These are phyloP conservation scores for Metroxylon sagu DNA, from an alignment of 176 grass and related monocot species.

Conservation along the genomic window DNA sequence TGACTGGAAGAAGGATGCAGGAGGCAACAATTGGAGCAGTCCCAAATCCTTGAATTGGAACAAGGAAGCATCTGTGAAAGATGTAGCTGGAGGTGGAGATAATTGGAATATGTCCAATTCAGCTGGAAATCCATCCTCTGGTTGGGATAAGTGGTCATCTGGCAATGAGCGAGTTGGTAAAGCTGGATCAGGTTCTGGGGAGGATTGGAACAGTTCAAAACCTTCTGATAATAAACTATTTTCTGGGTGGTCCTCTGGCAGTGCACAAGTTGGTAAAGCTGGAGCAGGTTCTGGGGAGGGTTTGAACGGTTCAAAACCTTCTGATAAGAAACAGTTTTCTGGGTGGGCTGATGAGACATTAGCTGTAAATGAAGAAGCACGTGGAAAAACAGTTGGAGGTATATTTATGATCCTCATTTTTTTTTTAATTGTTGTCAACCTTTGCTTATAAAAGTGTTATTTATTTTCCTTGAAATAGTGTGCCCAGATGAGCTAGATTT, in stretches of 20 bases:
- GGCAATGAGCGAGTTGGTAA: no score
- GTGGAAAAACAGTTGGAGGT: background rate
- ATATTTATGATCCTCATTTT: background rate
- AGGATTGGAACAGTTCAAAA: conserved; percentile 19
- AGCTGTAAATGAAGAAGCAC: background rate
- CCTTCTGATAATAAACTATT: conserved; percentile 16
- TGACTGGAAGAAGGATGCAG: background rate
- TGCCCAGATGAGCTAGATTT: no score
- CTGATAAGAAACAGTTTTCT: conserved; percentile 22
- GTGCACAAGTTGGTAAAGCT: no score
- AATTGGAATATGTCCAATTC: conserved; percentile 23
- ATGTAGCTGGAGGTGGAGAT: conserved; percentile 15
- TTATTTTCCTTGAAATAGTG: no score
- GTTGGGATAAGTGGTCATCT: conserved; percentile 27
- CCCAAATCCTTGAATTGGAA: no score
- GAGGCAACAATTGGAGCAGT: background rate
- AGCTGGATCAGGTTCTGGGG: no score
- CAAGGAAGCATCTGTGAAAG: conserved; percentile 6
- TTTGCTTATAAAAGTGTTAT: no score
- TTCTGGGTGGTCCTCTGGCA: conserved; percentile 12
- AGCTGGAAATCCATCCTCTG: conserved; percentile 13
- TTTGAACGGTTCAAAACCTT: conserved; percentile 20
- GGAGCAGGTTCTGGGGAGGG: background rate
- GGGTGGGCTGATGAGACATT: conserved; percentile 24
- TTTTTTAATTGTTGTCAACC: no score